Evolutionary conservation across 140 eudicot genomes (phyloP).

Genomic region (Erigeron philadelphicus): DNA sequence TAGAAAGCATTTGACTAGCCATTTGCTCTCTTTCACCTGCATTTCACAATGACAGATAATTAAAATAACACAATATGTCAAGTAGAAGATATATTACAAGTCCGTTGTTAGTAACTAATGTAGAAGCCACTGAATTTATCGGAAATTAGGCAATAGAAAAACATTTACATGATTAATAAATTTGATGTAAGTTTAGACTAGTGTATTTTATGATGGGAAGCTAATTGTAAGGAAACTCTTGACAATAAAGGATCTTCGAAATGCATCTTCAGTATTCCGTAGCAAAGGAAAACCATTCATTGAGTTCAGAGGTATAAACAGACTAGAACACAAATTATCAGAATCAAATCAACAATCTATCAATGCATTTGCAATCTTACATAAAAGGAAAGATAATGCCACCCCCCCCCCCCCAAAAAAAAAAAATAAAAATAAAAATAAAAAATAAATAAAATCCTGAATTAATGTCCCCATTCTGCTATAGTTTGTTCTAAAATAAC

Average conservation of each 20-base stretch:
- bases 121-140: neutral
- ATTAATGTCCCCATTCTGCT: no score
- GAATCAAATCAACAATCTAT: neutral
- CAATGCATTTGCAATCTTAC: neutral
- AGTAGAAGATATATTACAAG: slow-evolving; percentile 2
- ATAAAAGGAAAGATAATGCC: neutral
- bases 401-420: no score
- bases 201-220: neutral
- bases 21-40: slow-evolving; percentile 99
- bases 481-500: no score
- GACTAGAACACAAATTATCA: neutral
- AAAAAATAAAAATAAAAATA: no score
- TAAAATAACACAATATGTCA: slow-evolving; percentile 16
- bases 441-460: no score
- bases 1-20: slow-evolving; percentile 98
- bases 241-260: no score
- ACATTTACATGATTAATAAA: neutral
- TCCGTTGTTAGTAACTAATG: slow-evolving; percentile 9
- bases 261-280: slow-evolving; percentile 1
- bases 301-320: neutral
- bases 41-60: slow-evolving; percentile 15
- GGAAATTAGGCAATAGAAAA: neutral
- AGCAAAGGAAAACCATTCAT: slow-evolving; percentile 2
- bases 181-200: neutral
- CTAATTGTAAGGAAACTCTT: neutral